Evolutionary conservation across 176 grass and related monocot species (phyloP).

Genomic region (Oryza nivara): DNA sequence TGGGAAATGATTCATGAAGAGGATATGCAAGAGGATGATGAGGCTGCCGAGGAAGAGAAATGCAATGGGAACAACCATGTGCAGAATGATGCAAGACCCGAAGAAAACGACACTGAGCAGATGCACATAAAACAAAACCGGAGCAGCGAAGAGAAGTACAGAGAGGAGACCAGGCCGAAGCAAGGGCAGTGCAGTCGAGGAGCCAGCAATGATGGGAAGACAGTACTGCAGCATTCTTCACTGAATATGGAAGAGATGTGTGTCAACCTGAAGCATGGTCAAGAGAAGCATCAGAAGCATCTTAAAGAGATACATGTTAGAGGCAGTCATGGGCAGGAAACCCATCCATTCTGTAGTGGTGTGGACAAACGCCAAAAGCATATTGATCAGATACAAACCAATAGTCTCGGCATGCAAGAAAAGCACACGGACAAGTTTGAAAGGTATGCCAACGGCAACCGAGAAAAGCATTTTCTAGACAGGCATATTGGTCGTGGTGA

Average conservation of each 20-base stretch:
- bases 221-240: neutral
- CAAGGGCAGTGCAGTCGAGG: neutral
- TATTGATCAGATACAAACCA: slow-evolving; percentile 23
- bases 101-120: slow-evolving; percentile 17
- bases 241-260: slow-evolving; percentile 19
- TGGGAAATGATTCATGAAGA: slow-evolving; percentile 48
- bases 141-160: neutral
- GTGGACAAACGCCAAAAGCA: slow-evolving; percentile 38
- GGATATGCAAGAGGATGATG: slow-evolving; percentile 22
- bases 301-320: slow-evolving; percentile 34
- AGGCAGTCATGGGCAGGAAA: slow-evolving; percentile 38
- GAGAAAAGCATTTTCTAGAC: slow-evolving; percentile 18
- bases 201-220: neutral
- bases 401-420: slow-evolving; percentile 27
- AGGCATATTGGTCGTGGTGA: neutral
- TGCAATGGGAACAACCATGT: neutral
- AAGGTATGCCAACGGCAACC: slow-evolving; percentile 19
- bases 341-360: neutral
- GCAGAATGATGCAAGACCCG: neutral
- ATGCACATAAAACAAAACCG: neutral
- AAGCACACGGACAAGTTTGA: slow-evolving; percentile 19
- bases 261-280: neutral
- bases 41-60: neutral
- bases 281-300: slow-evolving; percentile 16
- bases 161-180: neutral